phyloP scores from a whole-genome alignment of 2,329 filamentous ascomycete species.

The Bimuria novae-zelandiae region DNA sequence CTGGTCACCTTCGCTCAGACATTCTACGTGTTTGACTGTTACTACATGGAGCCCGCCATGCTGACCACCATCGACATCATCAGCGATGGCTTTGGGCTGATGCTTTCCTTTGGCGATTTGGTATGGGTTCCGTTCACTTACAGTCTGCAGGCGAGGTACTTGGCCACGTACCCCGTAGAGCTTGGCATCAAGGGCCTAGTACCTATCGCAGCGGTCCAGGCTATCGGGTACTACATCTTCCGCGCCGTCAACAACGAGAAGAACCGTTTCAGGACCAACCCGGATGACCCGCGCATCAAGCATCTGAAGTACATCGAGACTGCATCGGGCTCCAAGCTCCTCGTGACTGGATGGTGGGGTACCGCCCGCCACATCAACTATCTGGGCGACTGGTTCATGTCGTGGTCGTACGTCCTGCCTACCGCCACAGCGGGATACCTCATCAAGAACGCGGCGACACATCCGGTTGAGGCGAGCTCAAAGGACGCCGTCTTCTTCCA shows the following conservation, averaged over 20 bases:
- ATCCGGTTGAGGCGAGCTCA: slow-evolving; percentile 44
- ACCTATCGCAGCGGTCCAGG: slow-evolving; percentile 69
- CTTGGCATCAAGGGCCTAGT: slow-evolving; percentile 71
- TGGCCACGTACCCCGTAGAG: slow-evolving; percentile 79
- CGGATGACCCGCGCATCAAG: slow-evolving; percentile 74
- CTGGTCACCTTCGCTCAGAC: slow-evolving; percentile 78
- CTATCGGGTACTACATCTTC: slow-evolving; percentile 85
- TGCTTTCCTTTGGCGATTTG: slow-evolving; percentile 90
- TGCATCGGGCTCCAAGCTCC: slow-evolving; percentile 75
- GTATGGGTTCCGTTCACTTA: slow-evolving; percentile 94
- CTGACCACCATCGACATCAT: slow-evolving; percentile 95
- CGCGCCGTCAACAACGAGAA: slow-evolving; percentile 93
- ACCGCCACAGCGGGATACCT: slow-evolving; percentile 84
- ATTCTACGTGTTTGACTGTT: slow-evolving; percentile 81
- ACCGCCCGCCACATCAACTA: slow-evolving; percentile 93
- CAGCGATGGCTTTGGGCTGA: slow-evolving; percentile 91
- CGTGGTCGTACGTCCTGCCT: slow-evolving; percentile 87
- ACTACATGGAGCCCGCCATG: slow-evolving; percentile 86
- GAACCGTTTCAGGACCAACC: slow-evolving; percentile 89
- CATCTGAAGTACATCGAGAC: slow-evolving; percentile 89
- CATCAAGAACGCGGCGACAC: slow-evolving; percentile 57
- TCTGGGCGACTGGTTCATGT: slow-evolving; percentile 91
- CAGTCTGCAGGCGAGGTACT: slow-evolving; percentile 80
- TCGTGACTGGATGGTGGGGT: slow-evolving; percentile 93
- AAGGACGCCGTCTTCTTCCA: slow-evolving; percentile 59